phyloP scores from a whole-genome alignment of 371 early-diverging fungal species.

The Mucor circinelloides region DNA sequence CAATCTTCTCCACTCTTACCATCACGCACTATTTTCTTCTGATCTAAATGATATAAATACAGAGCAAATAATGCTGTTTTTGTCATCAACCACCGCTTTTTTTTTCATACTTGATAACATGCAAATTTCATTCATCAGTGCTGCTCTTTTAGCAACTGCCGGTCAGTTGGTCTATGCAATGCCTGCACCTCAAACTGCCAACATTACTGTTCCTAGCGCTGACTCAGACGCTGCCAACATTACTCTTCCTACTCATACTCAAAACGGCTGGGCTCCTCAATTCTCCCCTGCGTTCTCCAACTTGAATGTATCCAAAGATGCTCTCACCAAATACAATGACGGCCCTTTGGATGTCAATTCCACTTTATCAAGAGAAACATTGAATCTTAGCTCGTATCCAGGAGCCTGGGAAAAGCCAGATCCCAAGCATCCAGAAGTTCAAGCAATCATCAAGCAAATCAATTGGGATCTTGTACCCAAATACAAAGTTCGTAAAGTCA shows the following conservation, averaged over 20 bases:
- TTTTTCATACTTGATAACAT: too few species aligned
- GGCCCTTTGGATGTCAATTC: constrained; percentile 4
- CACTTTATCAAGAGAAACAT: constrained; percentile 10
- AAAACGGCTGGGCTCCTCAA: not conserved
- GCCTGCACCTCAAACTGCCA: not conserved
- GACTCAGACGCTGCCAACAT: not conserved
- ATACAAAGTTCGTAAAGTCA: constrained; percentile 21
- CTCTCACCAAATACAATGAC: not conserved
- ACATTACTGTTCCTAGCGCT: not conserved
- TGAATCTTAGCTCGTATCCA: constrained; percentile 38
- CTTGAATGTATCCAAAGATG: not conserved
- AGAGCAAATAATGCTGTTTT: too few species aligned
- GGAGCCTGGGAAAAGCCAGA: constrained; percentile 36
- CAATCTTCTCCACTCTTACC: too few species aligned
- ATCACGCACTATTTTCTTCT: too few species aligned
- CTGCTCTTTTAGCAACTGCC: not conserved
- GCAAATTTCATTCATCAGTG: not conserved
- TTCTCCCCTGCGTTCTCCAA: too few species aligned
- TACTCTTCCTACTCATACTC: not conserved
- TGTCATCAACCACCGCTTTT: too few species aligned
- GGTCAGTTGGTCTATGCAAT: not conserved
- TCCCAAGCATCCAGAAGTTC: constrained; percentile 35
- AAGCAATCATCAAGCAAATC: constrained; percentile 35
- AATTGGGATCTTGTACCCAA: constrained; percentile 48
- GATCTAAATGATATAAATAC: too few species aligned